These are phyloP conservation scores for Zygotorulaspora sp. DNA, from an alignment of 805 yeast species.

Conservation along the genomic window DNA sequence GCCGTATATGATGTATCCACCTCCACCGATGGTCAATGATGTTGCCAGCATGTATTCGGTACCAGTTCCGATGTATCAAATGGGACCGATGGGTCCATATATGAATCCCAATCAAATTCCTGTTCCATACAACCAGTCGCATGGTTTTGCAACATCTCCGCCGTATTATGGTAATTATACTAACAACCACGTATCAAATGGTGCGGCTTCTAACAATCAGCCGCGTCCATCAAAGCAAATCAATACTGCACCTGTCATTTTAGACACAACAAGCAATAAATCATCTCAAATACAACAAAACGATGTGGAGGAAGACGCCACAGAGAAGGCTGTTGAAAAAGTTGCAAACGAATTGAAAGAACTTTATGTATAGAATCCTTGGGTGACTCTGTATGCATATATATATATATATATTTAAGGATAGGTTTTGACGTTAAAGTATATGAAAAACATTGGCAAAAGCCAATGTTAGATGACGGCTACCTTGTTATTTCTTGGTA, in stretches of 20 bases:
- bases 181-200: constrained; percentile 1
- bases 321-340: constrained; percentile 5
- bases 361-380: constrained; percentile 6
- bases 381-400: too few species aligned
- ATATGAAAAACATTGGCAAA: constrained; percentile 1
- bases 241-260: neutral
- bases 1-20: constrained; percentile 16
- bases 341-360: constrained; percentile 3
- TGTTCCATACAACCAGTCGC: constrained; percentile 6
- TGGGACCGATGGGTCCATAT: constrained; percentile 5
- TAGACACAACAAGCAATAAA: constrained; percentile 1
- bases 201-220: neutral
- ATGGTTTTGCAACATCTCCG: neutral
- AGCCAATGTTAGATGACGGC: neutral
- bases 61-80: constrained; percentile 14
- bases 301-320: too few species aligned
- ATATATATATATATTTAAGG: constrained; percentile 1
- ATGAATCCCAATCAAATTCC: constrained; percentile 9
- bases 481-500: constrained; percentile 45
- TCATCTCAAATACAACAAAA: too few species aligned
- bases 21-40: constrained; percentile 6
- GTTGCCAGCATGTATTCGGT: constrained; percentile 11
- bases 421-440: neutral
- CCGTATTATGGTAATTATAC: constrained; percentile 5
- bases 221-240: neutral